Conservation (phyloP, 495 filamentous ascomycete species). For the Lasiosphaeria hispida region DNA sequence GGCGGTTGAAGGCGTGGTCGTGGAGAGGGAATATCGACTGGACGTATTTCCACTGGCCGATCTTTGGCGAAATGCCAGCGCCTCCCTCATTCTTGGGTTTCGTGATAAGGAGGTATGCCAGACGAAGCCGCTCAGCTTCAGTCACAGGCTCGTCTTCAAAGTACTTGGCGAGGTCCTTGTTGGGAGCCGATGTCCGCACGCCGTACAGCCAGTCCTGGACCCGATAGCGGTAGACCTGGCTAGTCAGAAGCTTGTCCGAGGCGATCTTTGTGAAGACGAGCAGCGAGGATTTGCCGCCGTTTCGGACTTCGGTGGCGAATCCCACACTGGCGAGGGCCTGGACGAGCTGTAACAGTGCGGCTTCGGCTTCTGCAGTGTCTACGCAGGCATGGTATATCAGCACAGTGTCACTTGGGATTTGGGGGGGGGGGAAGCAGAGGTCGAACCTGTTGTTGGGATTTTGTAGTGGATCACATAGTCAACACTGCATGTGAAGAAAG, state of each 20-base stretch:
- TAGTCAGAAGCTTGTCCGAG: slow-evolving; percentile 59
- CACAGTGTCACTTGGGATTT: neutral
- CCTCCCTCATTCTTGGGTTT: slow-evolving; percentile 77
- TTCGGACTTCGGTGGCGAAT: slow-evolving; percentile 79
- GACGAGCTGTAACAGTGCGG: slow-evolving; percentile 73
- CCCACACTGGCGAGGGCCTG: slow-evolving; percentile 68
- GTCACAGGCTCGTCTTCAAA: slow-evolving; percentile 68
- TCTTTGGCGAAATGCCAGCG: slow-evolving; percentile 80
- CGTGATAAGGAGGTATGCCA: slow-evolving; percentile 85
- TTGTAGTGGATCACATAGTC: slow-evolving; percentile 91
- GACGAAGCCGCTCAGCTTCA: slow-evolving; percentile 83
- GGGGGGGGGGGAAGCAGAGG: neutral
- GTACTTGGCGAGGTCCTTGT: slow-evolving; percentile 63
- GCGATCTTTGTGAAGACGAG: slow-evolving; percentile 80
- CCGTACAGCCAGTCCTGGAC: slow-evolving; percentile 97
- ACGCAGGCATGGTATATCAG: slow-evolving; percentile 5
- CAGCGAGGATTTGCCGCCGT: slow-evolving; percentile 73
- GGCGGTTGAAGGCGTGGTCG: slow-evolving; percentile 80
- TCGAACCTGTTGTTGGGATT: slow-evolving; percentile 62
- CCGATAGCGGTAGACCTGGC: slow-evolving; percentile 66
- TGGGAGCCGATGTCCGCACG: slow-evolving; percentile 74
- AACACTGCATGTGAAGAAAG: slow-evolving; percentile 53
- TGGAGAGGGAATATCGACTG: slow-evolving; percentile 85
- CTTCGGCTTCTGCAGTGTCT: slow-evolving; percentile 67
- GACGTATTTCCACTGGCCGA: slow-evolving; percentile 83